Percentiles rank a stretch among this genome's conserved stretches.
Evolutionary conservation across 192 early-diverging fungal genomes (phyloP).

Genomic region (Coemansia sp.): DNA sequence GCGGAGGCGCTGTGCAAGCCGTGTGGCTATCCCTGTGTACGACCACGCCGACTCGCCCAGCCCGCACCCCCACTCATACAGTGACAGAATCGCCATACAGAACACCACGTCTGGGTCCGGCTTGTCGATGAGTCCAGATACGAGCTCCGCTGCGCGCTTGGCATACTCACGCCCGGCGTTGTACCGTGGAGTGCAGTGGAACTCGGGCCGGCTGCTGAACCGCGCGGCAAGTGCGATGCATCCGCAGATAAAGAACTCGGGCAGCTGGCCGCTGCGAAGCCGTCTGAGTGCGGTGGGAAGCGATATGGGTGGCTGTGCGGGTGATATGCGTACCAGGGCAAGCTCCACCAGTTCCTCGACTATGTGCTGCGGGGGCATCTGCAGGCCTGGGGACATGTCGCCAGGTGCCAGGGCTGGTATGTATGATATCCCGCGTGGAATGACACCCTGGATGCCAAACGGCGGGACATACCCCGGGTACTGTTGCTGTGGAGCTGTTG

Average conservation of each 20-base stretch:
- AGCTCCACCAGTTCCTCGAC: constrained; percentile 54
- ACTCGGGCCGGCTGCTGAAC: constrained; percentile 51
- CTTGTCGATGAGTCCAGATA: constrained; percentile 42
- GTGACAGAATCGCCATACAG: constrained; percentile 46
- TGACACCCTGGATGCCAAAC: constrained; percentile 3
- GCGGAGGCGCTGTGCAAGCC: constrained; percentile 49
- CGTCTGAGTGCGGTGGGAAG: constrained; percentile 31
- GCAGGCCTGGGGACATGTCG: constrained; percentile 4
- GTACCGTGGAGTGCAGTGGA: constrained; percentile 45
- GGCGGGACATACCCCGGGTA: constrained; percentile 5
- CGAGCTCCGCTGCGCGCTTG: constrained; percentile 49
- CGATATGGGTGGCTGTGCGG: constrained; percentile 40
- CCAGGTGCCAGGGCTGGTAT: background rate
- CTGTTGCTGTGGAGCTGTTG: constrained; percentile 4
- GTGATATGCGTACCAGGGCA: constrained; percentile 36
- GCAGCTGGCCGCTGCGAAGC: constrained; percentile 44
- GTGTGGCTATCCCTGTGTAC: constrained; percentile 52
- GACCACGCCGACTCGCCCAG: constrained; percentile 57
- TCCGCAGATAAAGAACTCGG: constrained; percentile 45
- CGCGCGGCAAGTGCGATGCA: constrained; percentile 43
- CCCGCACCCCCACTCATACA: constrained; percentile 55
- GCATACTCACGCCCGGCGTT: constrained; percentile 52
- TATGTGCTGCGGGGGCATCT: constrained; percentile 34
- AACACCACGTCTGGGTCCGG: constrained; percentile 51
- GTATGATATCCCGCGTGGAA: constrained; percentile 13